Conservation (phyloP, 306 rosid genomes). For the Rosa lucieae region DNA sequence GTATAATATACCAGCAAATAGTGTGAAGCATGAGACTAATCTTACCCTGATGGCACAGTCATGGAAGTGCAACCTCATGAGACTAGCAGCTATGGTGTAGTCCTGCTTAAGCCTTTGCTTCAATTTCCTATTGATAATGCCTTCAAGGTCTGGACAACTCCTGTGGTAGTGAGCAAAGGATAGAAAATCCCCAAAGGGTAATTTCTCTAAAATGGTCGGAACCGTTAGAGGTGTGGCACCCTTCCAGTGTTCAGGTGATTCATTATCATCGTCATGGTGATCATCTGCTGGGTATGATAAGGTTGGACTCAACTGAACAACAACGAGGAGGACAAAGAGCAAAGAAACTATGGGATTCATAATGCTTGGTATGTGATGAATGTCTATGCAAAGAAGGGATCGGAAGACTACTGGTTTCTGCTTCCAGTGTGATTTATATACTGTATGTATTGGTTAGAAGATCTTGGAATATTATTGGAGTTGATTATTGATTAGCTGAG, state of each 20-base stretch:
- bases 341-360: conserved; percentile 31
- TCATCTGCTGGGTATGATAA: conserved; percentile 16
- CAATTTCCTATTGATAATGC: conserved; percentile 50
- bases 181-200: conserved; percentile 42
- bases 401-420: not conserved
- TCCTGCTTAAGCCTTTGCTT: conserved; percentile 55
- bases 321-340: conserved; percentile 30
- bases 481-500: not conserved
- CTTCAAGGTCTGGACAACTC: conserved; percentile 66
- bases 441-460: not conserved
- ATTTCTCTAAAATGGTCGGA: conserved; percentile 35
- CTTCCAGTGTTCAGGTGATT: conserved; percentile 1
- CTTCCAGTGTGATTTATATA: conserved; percentile 18
- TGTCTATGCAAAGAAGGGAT: not conserved
- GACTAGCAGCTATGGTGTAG: conserved; percentile 56
- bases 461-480: not conserved
- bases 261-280: conserved; percentile 13
- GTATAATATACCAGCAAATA: too few relatives aligned
- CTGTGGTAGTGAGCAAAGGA: conserved; percentile 47
- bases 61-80: conserved; percentile 81
- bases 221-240: conserved; percentile 36
- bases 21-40: not conserved
- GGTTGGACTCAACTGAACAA: conserved; percentile 31
- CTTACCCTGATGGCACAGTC: conserved; percentile 75
- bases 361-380: not conserved